Percentiles rank a stretch among this genome's conserved stretches.
phyloP scores from a whole-genome alignment of 2,329 filamentous ascomycete genomes.

The Leptodontidium sp. region DNA sequence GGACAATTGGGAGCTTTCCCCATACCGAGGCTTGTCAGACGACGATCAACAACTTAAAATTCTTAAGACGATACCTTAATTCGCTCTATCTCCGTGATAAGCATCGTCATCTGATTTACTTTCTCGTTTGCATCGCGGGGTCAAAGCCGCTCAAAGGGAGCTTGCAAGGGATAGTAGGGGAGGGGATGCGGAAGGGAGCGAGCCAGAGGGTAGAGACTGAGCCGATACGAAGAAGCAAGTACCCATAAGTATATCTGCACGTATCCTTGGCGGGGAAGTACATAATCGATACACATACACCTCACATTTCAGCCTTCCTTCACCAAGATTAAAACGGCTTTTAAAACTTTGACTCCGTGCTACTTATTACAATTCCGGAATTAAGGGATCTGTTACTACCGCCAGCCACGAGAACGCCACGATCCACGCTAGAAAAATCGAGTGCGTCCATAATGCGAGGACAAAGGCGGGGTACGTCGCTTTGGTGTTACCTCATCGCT shows the following conservation, averaged over 20 bases:
- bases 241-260: not conserved
- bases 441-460: not conserved
- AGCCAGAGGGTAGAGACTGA: too few species aligned
- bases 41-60: conserved; percentile 19
- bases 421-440: not conserved
- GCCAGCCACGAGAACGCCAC: conserved; percentile 17
- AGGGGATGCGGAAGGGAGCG: not conserved
- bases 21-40: conserved; percentile 20
- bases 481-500: not conserved
- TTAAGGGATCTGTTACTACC: not conserved
- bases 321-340: not conserved
- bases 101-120: conserved; percentile 1
- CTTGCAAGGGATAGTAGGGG: not conserved
- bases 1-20: not conserved
- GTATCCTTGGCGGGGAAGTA: not conserved
- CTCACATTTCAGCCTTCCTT: not conserved
- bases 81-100: not conserved
- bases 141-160: not conserved
- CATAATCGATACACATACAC: conserved; percentile 1
- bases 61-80: conserved; percentile 19
- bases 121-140: not conserved
- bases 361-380: not conserved
- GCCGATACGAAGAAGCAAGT: conserved; percentile 1
- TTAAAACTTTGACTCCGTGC: not conserved
- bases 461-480: conserved; percentile 9